Evolutionary conservation across 306 rosid genomes (phyloP).

Genomic region (Trifolium repens): DNA sequence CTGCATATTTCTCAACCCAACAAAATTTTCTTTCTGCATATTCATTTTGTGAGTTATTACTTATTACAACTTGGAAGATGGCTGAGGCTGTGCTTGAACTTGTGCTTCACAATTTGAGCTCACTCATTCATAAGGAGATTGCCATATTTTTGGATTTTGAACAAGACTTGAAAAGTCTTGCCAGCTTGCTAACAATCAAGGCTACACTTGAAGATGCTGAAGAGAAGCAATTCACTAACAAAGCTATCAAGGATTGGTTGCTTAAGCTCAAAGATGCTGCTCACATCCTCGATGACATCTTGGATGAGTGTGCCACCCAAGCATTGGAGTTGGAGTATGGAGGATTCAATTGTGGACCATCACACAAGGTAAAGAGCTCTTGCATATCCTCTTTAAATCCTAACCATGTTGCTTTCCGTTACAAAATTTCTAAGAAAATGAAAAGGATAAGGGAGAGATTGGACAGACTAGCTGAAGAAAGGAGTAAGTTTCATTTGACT

Average conservation of each 20-base stretch:
- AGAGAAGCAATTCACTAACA: neutral
- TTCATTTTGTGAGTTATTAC: no score
- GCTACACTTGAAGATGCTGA: neutral
- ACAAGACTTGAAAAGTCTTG: no score
- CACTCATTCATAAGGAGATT: neutral
- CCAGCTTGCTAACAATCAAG: neutral
- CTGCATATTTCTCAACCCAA: no score
- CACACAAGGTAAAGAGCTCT: neutral
- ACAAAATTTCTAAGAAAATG: neutral
- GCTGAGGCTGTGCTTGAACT: neutral
- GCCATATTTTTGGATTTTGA: neutral
- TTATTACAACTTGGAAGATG: neutral
- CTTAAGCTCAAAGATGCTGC: neutral
- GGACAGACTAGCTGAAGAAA: neutral
- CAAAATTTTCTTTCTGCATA: no score
- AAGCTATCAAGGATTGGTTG: neutral
- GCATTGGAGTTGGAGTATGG: neutral
- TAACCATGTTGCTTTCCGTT: neutral
- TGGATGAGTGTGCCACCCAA: neutral
- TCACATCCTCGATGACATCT: neutral
- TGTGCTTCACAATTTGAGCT: neutral
- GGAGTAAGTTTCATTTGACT: neutral
- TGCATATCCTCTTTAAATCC: neutral
- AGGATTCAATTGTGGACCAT: neutral
- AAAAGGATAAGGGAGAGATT: neutral